Percentiles rank a stretch among this genome's conserved stretches.
These are phyloP conservation scores for Linum lewisii DNA, from an alignment of 345 rosid genomes.

Conservation along the genomic window DNA sequence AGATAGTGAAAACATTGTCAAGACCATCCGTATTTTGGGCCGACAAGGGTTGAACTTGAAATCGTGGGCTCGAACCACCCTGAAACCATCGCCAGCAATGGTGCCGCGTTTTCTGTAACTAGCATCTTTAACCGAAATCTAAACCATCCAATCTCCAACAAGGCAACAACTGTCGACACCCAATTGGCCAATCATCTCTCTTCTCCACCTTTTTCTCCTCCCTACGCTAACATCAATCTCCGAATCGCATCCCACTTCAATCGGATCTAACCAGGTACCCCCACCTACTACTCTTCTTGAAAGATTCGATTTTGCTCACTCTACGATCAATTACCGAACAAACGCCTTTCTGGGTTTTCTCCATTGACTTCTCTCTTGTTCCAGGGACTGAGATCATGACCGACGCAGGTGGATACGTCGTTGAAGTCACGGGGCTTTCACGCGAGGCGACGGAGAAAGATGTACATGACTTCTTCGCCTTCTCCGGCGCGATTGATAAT, in stretches of 20 bases:
- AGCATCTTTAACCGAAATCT: no score
- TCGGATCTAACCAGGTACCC: neutral
- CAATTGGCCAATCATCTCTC: no score
- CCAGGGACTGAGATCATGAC: constrained; percentile 25
- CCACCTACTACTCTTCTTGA: neutral
- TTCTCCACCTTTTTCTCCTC: neutral
- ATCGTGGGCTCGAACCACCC: no score
- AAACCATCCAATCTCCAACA: no score
- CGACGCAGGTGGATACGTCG: constrained; percentile 30
- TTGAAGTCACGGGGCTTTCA: constrained; percentile 67
- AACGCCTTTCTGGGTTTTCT: neutral
- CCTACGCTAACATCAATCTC: neutral
- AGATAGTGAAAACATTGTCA: no score
- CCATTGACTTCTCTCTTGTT: no score
- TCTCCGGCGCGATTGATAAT: constrained; percentile 49
- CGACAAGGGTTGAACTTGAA: no score
- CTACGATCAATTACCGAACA: neutral
- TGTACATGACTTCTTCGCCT: constrained; percentile 60
- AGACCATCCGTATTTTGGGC: no score
- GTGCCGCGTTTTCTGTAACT: no score
- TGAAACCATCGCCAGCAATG: no score
- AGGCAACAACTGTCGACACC: no score
- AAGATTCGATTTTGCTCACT: constrained; percentile 2
- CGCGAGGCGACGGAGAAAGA: constrained; percentile 55
- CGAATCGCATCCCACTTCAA: neutral